Base-by-base conservation (phyloP, 768 basidiomycete species). In the Phlebiopsis flavidoalba region DNA sequence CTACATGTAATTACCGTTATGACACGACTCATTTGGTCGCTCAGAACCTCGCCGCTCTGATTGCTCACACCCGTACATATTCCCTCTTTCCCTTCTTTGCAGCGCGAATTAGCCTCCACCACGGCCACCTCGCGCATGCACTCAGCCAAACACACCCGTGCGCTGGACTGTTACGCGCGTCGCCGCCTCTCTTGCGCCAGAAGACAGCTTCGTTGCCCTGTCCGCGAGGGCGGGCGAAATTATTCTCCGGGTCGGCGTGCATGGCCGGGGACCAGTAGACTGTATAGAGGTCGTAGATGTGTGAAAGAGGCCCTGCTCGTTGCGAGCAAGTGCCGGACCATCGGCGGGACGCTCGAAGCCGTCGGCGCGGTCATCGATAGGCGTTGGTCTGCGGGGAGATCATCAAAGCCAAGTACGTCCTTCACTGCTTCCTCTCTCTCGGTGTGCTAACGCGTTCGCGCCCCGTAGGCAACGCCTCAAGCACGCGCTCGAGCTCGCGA, bases 41-140 rank as follows among this genome's bases (percentile, higher is more conserved):
- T 0, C 62, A 77, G 77, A 74, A 77, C 24, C 76, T 87, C 0
- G 68, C 76, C 58, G 65, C 71, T 0, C 71, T 88, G 2, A 83
- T 88, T 46, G 81, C 89, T 1, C 86, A 88, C 64, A 79, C 83
- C 5, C 84, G 88, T 8, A 83, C 82, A 0, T 70, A 80, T 56
- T 68, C 71, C n/a, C 72, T 89, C 43, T 93, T 88, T 65, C 60
- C 69, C 33, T 53, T 70, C 0, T 91, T 85, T 66, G 76, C 84
- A 1, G 79, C 85, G 0, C 83, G 87, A 4, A 83, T 91, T 11
- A 79, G 86, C 5, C 76, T 92, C 7, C 80, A 86, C 60, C 81
- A 89, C 56, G 90, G 84, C 0, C 88, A 93, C 62, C 80, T 92
- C 31, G 85, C 88, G 5, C 90, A 93, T 68, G 83, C 88, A 1